phyloP scores from a whole-genome alignment of 805 yeast genomes.

The Isabelozyma rhagii region DNA sequence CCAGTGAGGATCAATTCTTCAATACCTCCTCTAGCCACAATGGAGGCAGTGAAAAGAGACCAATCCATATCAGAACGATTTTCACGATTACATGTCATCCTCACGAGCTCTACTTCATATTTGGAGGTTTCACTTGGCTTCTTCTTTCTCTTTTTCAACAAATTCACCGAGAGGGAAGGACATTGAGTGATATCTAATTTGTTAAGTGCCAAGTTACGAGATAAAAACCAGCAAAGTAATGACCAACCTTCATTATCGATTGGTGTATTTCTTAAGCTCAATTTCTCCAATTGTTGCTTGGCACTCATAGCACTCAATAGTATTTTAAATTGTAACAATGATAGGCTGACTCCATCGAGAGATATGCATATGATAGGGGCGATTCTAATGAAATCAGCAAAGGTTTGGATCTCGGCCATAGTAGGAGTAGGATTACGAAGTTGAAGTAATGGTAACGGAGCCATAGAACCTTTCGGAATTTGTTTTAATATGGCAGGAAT shows the following conservation, averaged over 20 bases:
- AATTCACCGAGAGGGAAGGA: conserved; percentile 44
- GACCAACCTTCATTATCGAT: conserved; percentile 76
- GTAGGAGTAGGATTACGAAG: conserved; percentile 88
- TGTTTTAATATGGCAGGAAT: conserved; percentile 80
- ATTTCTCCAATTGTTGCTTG: conserved; percentile 63
- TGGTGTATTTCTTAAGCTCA: conserved; percentile 76
- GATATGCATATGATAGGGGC: conserved; percentile 77
- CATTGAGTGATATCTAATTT: conserved; percentile 73
- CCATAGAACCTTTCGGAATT: conserved; percentile 69
- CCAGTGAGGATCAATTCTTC: conserved; percentile 82
- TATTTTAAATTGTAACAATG: conserved; percentile 73
- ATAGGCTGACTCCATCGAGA: conserved; percentile 74
- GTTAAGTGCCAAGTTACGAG: conserved; percentile 55
- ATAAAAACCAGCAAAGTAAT: conserved; percentile 68
- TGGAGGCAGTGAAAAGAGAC: conserved; percentile 68
- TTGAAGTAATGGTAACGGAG: conserved; percentile 70
- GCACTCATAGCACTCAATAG: conserved; percentile 68
- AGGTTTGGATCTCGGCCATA: conserved; percentile 79
- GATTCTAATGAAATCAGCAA: conserved; percentile 82
- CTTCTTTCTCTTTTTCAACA: conserved; percentile 35
- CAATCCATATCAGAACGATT: conserved; percentile 81
- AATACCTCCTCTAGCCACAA: conserved; percentile 67
- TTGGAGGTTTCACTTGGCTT: conserved; percentile 10
- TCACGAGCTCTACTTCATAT: conserved; percentile 23
- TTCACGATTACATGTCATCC: conserved; percentile 48